Base-by-base conservation (phyloP, 208 protist genomes). In the Leishmania turanica region DNA sequence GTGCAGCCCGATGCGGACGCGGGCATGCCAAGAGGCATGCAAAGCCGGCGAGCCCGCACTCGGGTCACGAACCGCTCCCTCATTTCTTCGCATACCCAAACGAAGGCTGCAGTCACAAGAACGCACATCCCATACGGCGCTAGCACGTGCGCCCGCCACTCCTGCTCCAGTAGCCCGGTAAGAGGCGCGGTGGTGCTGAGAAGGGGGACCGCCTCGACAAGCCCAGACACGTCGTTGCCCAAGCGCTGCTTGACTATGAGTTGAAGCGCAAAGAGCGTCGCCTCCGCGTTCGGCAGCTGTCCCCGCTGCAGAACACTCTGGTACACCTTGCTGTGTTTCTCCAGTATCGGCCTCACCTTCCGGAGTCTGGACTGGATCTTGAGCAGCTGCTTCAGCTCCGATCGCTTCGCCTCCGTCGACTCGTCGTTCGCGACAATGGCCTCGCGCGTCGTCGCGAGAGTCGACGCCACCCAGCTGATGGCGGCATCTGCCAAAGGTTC, bases 401-500 rank as follows among this genome's bases (percentile, higher is more conserved):
- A 62, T 47, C 89, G 90, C 77, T 89, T 84, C 21, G 81, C 83
- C 34, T 87, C 88, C 2, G 92, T 94, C 1, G 92, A 87, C 58
- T 93, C 90, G 84, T 96, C 92, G 77, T 96, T 96, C 53, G 7
- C 40, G 34, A 84, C 66, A 37, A 96, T 88, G 21, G 78, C 77
- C 17, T 64, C 47, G 34, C 86, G 75, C 5, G 85, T 65, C 0
- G 64, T 53, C 4, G 40, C 56, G 17, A 89, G 40, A 53, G 84
- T 69, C n/a, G 34, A 15, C 6, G 66, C 15, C 34, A 88, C 66
- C 65, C 62, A 85, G 1, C 65, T 7, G 1, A 71, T 51, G 15
- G 79, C 77, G 24, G 84, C 66, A 4, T 83, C 40, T 0, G 84
- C 75, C 17, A 96, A 31, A 11, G 92, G 86, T 51, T 77, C 62